Conservation (phyloP, 371 early-diverging fungal genomes). For the Neoconidiobolus thromboides region DNA sequence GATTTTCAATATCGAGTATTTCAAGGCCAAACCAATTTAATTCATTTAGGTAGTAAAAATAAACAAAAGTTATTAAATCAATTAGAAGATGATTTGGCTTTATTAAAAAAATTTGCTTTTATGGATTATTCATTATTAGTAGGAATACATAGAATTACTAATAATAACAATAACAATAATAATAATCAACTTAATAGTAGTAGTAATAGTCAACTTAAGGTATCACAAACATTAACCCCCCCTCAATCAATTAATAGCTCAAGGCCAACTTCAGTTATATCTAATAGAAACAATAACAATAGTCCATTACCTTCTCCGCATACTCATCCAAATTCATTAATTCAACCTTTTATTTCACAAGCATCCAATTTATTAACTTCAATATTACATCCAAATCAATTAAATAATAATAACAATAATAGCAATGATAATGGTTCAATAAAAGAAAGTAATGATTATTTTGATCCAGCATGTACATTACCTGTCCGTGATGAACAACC, state of each 20-base stretch:
- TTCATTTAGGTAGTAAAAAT: conserved; percentile 17
- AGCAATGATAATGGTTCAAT: too few species aligned
- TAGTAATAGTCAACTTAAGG: too few species aligned
- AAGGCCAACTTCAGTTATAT: not conserved
- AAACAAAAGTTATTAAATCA: conserved; percentile 17
- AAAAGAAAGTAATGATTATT: too few species aligned
- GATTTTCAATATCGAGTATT: conserved; percentile 25
- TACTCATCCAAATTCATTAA: not conserved
- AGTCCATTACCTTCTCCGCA: conserved; percentile 3
- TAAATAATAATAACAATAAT: too few species aligned
- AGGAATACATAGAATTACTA: conserved; percentile 3
- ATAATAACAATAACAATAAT: too few species aligned
- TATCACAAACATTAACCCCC: not conserved
- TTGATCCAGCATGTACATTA: not conserved
- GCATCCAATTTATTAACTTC: conserved; percentile 5
- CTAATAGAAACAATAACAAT: not conserved
- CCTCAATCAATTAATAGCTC: not conserved
- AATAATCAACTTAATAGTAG: too few species aligned
- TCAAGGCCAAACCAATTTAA: conserved; percentile 15
- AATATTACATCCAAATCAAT: not conserved
- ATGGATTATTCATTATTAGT: conserved; percentile 28
- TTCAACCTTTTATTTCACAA: conserved; percentile 3
- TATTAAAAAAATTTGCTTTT: conserved; percentile 23
- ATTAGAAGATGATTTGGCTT: conserved; percentile 19
- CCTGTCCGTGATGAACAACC: not conserved